Conservation (phyloP, 1,139 yeast species). For the Debaryomyces singareniensis region DNA sequence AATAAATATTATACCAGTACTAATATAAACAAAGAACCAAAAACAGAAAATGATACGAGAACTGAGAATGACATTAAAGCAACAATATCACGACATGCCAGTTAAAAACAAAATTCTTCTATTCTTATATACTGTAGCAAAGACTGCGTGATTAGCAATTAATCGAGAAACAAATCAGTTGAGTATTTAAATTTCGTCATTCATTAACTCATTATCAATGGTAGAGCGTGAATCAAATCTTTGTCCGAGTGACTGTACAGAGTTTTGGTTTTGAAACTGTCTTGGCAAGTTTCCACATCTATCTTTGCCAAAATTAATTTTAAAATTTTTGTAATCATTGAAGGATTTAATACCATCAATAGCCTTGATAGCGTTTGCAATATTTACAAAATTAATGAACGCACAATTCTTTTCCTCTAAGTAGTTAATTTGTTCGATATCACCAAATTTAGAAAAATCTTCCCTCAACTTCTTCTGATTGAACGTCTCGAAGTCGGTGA, state of each 20-base stretch:
- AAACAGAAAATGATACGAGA: conserved; percentile 1
- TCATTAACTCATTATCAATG: conserved; percentile 22
- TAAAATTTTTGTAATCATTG: conserved; percentile 52
- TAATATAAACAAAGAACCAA: conserved; percentile 5
- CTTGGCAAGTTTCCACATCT: conserved; percentile 84
- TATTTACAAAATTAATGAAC: conserved; percentile 72
- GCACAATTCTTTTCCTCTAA: conserved; percentile 78
- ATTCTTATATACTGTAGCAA: not conserved
- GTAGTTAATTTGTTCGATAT: conserved; percentile 73
- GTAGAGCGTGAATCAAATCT: conserved; percentile 17
- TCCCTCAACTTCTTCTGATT: conserved; percentile 49
- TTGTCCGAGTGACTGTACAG: conserved; percentile 6
- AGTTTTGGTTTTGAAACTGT: conserved; percentile 32
- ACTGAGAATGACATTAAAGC: conserved; percentile 1
- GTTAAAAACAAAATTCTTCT: no score
- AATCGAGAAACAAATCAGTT: conserved; percentile 1
- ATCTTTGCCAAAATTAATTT: conserved; percentile 82
- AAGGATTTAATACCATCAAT: conserved; percentile 54
- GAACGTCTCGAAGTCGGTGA: conserved; percentile 43
- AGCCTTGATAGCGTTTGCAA: conserved; percentile 79
- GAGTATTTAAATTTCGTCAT: conserved; percentile 11
- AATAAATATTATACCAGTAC: not conserved
- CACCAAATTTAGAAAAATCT: conserved; percentile 71
- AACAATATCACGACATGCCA: no score
- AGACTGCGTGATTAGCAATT: not conserved